Percentiles rank a stretch among this genome's conserved stretches.
Conservation (phyloP, 176 grass and related monocot genomes). For the Chrysopogon serrulatus region DNA sequence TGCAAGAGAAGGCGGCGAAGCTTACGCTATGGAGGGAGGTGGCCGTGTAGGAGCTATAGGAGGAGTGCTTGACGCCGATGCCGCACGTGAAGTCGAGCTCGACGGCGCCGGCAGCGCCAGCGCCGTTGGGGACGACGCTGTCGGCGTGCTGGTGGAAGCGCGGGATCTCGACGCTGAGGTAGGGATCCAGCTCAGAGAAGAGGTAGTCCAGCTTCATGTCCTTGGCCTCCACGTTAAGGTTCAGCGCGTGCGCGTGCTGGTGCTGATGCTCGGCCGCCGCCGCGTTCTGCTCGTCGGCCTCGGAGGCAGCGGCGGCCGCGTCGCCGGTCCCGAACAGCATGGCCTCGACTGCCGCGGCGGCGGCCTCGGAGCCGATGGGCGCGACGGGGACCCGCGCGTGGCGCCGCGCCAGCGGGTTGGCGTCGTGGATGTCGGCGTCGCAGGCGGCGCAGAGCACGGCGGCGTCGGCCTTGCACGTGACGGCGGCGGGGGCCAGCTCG, state of each 20-base stretch:
- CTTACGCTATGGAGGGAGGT: slow-evolving; percentile 68
- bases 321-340: slow-evolving; percentile 38
- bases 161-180: slow-evolving; percentile 57
- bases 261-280: slow-evolving; percentile 3
- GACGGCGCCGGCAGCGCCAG: background rate
- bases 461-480: slow-evolving; percentile 95
- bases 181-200: slow-evolving; percentile 61
- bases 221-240: slow-evolving; percentile 59
- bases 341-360: slow-evolving; percentile 15
- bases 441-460: slow-evolving; percentile 70
- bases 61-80: slow-evolving; percentile 34
- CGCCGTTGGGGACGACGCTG: slow-evolving; percentile 62
- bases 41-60: slow-evolving; percentile 53
- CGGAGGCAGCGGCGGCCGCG: background rate
- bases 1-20: background rate
- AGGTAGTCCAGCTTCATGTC: slow-evolving; percentile 52
- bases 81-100: slow-evolving; percentile 55
- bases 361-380: slow-evolving; percentile 40
- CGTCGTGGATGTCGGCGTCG: slow-evolving; percentile 82
- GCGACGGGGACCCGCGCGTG: slow-evolving; percentile 66
- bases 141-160: slow-evolving; percentile 52
- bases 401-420: slow-evolving; percentile 84
- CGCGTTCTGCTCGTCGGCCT: slow-evolving; percentile 14
- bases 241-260: slow-evolving; percentile 23
- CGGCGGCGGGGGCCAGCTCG: slow-evolving; percentile 61